Evolutionary conservation across 371 early-diverging fungal species (phyloP), one percentile per base, ranked within the genome.

Genomic region (Mucor velutinosus): DNA sequence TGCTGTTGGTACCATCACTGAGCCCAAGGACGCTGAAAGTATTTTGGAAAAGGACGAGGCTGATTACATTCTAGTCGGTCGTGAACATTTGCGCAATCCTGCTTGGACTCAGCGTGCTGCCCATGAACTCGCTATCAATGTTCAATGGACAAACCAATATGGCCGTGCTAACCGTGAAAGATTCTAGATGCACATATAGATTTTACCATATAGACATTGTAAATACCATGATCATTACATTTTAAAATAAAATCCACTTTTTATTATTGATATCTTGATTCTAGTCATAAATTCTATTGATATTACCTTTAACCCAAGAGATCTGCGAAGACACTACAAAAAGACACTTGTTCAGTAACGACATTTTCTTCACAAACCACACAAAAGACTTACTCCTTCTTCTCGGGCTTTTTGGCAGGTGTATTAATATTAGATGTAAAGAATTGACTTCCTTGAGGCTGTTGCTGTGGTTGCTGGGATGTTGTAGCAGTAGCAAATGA

Each of bases 1-100:
- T 1, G 87, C 94, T 1, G 95, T 95, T 0, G 97, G 97, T 0
- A 65, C 84, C 0, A 94, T 96, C 56, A 86, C 82, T 0, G 81
- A 83, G 7, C 82, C 86, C 21, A 58, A 78, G 23, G 88, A 92
- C 45, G 94, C 94, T 0, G 88, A 94, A 27, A 76, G 82, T 0
- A 83, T 96, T 32, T 58, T 97, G 23, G 72, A 87, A 51, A 67
- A 76, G 0, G 87, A 83, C 4, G 70, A 86, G 55, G 95, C 95
- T 0, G 96, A 97, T 74, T 60, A 89, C n/a, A 78, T 95, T 1
- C 81, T 91, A 3, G 71, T 91, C 11, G 97, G 86, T 7, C 87
- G 97, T 29, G 87, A 88, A 53, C 91, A 92, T 69, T 74, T 97
- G 71, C 73, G 91, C 19, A 85, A 95, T 55, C 87, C 90, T 79